Evolutionary conservation across 345 rosid species (phyloP), one percentile per base, ranked within the genome.

Genomic region (Lagerstroemia speciosa): DNA sequence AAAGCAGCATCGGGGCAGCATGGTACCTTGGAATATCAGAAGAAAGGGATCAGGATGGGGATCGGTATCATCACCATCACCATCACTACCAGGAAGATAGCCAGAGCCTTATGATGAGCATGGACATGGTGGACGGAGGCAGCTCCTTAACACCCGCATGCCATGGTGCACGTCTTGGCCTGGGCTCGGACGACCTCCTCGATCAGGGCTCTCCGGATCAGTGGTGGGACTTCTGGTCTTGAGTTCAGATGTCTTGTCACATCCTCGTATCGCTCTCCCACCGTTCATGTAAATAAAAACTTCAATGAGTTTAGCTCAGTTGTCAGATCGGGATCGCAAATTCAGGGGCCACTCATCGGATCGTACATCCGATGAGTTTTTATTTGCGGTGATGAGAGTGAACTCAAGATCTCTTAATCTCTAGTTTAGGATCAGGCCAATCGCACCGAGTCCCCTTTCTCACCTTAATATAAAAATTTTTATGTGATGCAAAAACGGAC

Each of bases 221-320:
- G 61, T 55, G 61, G 61, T 55, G 61, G 61, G 61, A 55, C 61
- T 55, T 55, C 30, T 55, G 61, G 61, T n/a, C 61, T 26, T 55
- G 61, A 55, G 6, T 48, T 19, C n/a, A 3, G 8, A 55, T 7
- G 2, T 22, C 0, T n/a, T 30, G 22, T 55, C 61, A 9, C 61
- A 9, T 24, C 31, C 26, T 26, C 3, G 31, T 22, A 24, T 55
- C 61, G 26, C 61, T 55, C 26, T 11, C 24, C 24, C 55, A 20
- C 55, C 1, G 24, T 19, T 20, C 20, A 19, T 48, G 55, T 48
- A 17, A 48, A 48, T 48, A 19, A 48, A 7, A 48, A 48, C 55
- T 17, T 48, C 8, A 20, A 19, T 48, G n/a, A 48, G 55, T 19
- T 48, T 20, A 24, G 19, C 20, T 48, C 6, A 19, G n/a, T 19